Percentiles rank a stretch among this genome's conserved stretches.
These are phyloP conservation scores for Capronia americana DNA, from an alignment of 2,329 filamentous ascomycete species.

Conservation along the genomic window DNA sequence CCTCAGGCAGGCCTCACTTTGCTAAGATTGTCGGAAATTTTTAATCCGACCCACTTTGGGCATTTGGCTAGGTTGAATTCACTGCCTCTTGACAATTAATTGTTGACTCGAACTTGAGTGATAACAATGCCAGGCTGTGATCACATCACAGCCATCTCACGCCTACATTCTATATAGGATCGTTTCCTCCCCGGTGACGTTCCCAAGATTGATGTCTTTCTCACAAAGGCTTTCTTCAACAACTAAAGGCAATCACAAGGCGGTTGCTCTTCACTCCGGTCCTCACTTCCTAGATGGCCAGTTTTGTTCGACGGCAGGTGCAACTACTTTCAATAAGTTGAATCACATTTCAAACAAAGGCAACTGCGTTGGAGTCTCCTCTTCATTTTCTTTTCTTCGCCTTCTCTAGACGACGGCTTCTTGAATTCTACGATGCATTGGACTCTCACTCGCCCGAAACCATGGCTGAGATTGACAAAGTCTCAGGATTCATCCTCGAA, in stretches of 20 bases:
- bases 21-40: neutral
- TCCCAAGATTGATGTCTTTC: neutral
- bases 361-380: conserved; percentile 4
- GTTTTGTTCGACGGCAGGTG: conserved; percentile 6
- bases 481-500: conserved; percentile 39
- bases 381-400: conserved; percentile 2
- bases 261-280: neutral
- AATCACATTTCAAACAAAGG: conserved; percentile 8
- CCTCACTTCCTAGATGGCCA: neutral
- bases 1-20: neutral
- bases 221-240: neutral
- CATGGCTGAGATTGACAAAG: conserved; percentile 34
- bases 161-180: neutral
- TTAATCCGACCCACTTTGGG: neutral
- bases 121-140: neutral
- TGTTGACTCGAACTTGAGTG: neutral
- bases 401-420: neutral
- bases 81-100: neutral
- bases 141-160: neutral
- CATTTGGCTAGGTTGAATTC: neutral
- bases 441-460: conserved; percentile 19
- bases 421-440: conserved; percentile 29
- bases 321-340: conserved; percentile 5
- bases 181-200: neutral
- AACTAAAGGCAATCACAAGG: neutral